Evolutionary conservation across 352 stramenopile species (phyloP), one percentile per base, ranked within the genome.

Genomic region (Phytophthora melonis): DNA sequence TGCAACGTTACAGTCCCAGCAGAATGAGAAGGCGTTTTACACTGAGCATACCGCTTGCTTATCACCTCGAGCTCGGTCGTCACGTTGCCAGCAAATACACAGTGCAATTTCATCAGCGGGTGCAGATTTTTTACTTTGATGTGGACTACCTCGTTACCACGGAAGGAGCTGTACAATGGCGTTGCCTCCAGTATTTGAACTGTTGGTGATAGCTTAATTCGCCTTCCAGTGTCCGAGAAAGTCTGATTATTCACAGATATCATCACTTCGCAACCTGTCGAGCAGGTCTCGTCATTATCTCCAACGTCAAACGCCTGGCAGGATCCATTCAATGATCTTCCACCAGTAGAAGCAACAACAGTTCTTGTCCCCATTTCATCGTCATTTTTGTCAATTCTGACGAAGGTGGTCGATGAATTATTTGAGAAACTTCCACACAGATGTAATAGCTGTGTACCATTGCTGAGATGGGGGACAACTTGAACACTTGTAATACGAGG

Each of bases 171-270:
- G 54, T 76, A 77, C n/a, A 58, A 30, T 5, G 82, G 82, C 9
- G 49, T 16, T 13, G 63, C 65, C 0, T 19, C 56, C 10, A 58
- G 13, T 23, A 84, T 66, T 53, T 62, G 50, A 30, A 61, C 53
- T 27, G 64, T 4, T 8, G 66, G 23, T 13, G 58, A 53, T 1
- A 86, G 25, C 13, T 43, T 32, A 14, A 86, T 36, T 27, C 53
- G 34, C 27, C 75, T 83, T 18, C 70, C 76, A 1, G 73, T 80
- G 30, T 59, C 56, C 0, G 23, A 30, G 62, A 78, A 86, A 1
- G 66, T 70, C 25, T 86, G 80, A 13, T 84, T 77, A 53, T 89
- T 89, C 3, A 88, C 70, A 5, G 82, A 89, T 7, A 84, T n/a
- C 9, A 75, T 61, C 6, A 83, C 3, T 16, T 75, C 50, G n/a